Evolutionary conservation across 2,329 filamentous ascomycete genomes (phyloP), one percentile per base, ranked within the genome.

Genomic region (Aureobasidium sp.): DNA sequence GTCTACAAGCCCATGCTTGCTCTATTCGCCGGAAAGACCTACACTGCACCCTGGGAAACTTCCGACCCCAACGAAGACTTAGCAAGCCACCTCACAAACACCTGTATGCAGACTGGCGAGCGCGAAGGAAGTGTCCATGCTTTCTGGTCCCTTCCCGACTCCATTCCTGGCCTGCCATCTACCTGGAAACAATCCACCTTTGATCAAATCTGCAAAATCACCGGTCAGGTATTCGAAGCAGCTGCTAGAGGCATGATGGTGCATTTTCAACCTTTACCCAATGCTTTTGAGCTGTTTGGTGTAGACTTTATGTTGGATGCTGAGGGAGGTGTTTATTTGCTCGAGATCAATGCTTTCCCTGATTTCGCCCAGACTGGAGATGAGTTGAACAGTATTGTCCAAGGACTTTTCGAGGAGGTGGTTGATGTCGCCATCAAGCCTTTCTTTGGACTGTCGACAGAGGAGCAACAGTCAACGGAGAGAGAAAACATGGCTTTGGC

Each of bases 281-380:
- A 97, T 76, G 93, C 91, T 0, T 98, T 98, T 75, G 96, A 99
- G 82, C 83, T 97, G 10, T 99, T 93, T 76, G 96, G 96, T 0
- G 79, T 98, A 48, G 96, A 99, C 77, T 99, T 96, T 75, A 78
- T 99, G 73, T 90, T 98, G 13, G 93, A 94, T 73, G 84, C 76
- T 0, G 73, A 77, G 11, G 90, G 89, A 0, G 84, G 74, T 4
- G 87, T 89, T 4, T 98, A 90, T 89, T 77, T 99, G 73, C 82
- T 99, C 65, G 96, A 99, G 82, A 88, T 97, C 38, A 99, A 99
- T 82, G 93, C 95, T 0, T 99, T 97, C 80, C 96, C 96, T 13
- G 96, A 99, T 81, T 98, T 98, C 75, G 90, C 88, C 74, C 95
- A 98, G 87, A 97, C 94, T 20, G 96, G 96, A 0, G 85, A 86